phyloP scores from a whole-genome alignment of 1,284 basidiomycete species.

The Papiliotrema laurentii region DNA sequence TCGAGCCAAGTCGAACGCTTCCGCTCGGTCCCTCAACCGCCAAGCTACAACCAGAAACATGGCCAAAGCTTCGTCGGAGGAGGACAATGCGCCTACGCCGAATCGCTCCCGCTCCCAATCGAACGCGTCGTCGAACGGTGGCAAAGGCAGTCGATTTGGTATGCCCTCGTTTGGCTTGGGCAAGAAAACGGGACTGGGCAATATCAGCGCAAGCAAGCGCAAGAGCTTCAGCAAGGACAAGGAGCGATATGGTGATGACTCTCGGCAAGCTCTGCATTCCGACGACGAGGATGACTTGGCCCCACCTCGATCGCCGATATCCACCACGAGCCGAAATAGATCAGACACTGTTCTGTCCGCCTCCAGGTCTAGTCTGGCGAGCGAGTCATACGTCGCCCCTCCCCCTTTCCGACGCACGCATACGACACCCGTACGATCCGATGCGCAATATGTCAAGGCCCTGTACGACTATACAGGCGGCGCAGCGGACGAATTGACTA shows the following conservation, averaged over 20 bases:
- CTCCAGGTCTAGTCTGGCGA: constrained; percentile 7
- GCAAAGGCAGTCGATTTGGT: constrained; percentile 30
- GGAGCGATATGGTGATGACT: constrained; percentile 50
- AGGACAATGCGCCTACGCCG: constrained; percentile 18
- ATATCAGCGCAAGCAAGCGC: constrained; percentile 11
- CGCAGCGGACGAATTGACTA: constrained; percentile 64
- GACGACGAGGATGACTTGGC: constrained; percentile 44
- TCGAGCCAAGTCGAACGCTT: constrained; percentile 34
- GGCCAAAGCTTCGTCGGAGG: constrained; percentile 23
- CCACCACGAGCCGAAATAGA: constrained; percentile 7
- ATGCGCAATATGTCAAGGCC: constrained; percentile 54
- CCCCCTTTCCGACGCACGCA: constrained; percentile 28
- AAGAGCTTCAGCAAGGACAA: constrained; percentile 54
- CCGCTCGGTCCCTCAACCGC: constrained; percentile 15
- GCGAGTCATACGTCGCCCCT: constrained; percentile 10
- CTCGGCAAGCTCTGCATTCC: constrained; percentile 47
- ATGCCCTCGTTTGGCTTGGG: constrained; percentile 41
- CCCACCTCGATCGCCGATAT: constrained; percentile 5
- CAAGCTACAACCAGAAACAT: constrained; percentile 8
- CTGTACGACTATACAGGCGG: constrained; percentile 67
- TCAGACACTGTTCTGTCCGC: constrained; percentile 17
- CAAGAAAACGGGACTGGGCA: constrained; percentile 30
- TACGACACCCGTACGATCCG: constrained; percentile 28
- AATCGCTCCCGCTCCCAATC: constrained; percentile 41
- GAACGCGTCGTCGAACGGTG: constrained; percentile 29